A percentile compares a stretch with the other conserved stretches of the same genome.
phyloP scores from a whole-genome alignment of 1,284 basidiomycete genomes.

The Meripilus lineatus region DNA sequence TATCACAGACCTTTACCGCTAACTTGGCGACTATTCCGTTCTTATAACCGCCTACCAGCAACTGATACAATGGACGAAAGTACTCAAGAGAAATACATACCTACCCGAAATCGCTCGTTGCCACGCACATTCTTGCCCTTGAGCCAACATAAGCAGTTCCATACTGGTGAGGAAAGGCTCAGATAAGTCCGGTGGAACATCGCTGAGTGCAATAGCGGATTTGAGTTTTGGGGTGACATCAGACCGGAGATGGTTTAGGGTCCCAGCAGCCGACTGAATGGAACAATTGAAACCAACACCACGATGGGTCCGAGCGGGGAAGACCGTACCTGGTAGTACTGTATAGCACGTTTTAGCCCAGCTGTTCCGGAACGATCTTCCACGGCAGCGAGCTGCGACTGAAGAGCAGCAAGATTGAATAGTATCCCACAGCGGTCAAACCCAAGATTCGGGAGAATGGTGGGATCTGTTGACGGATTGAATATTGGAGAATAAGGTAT shows the following conservation, averaged over 20 bases:
- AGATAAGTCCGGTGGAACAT: slow-evolving; percentile 61
- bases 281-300: slow-evolving; percentile 1
- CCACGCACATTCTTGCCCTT: slow-evolving; percentile 98
- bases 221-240: slow-evolving; percentile 54
- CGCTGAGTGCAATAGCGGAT: slow-evolving; percentile 48
- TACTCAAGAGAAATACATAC: slow-evolving; percentile 12
- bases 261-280: slow-evolving; percentile 61
- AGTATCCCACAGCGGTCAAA: slow-evolving; percentile 77
- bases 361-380: slow-evolving; percentile 71
- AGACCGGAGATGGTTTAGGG: slow-evolving; percentile 60
- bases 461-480: slow-evolving; percentile 48
- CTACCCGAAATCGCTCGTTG: slow-evolving; percentile 85
- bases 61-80: slow-evolving; percentile 3
- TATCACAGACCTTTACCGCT: slow-evolving; percentile 56
- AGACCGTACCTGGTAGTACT: slow-evolving; percentile 62
- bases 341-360: slow-evolving; percentile 73
- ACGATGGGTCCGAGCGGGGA: neutral
- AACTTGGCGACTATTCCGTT: slow-evolving; percentile 86
- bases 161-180: slow-evolving; percentile 59
- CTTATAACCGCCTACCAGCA: slow-evolving; percentile 56
- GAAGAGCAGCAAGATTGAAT: slow-evolving; percentile 83
- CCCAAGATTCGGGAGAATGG: slow-evolving; percentile 66
- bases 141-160: slow-evolving; percentile 81
- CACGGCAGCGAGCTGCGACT: slow-evolving; percentile 63
- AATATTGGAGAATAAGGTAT: slow-evolving; percentile 77